Evolutionary conservation across 2,329 filamentous ascomycete species (phyloP).

Genomic region (Pseudocercospora cruenta): DNA sequence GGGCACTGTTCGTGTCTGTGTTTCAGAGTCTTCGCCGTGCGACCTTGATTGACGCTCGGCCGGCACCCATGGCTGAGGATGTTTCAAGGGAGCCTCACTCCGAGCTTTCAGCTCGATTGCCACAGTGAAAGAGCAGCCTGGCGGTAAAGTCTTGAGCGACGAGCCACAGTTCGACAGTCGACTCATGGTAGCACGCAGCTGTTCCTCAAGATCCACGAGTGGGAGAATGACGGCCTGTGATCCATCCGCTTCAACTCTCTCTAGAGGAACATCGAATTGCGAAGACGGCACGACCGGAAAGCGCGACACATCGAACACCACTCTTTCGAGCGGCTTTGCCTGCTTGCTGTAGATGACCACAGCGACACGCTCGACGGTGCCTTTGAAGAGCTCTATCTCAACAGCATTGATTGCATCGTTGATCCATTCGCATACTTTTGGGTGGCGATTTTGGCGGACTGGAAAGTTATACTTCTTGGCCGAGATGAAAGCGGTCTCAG

Average conservation of each 20-base stretch:
- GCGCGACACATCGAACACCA: constrained; percentile 62
- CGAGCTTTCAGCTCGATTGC: constrained; percentile 72
- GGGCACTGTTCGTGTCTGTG: constrained; percentile 53
- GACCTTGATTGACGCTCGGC: constrained; percentile 50
- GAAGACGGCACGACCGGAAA: constrained; percentile 55
- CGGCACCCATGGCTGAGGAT: constrained; percentile 64
- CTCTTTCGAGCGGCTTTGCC: constrained; percentile 61
- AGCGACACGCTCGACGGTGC: constrained; percentile 58
- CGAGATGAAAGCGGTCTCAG: constrained; percentile 73
- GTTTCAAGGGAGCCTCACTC: constrained; percentile 50
- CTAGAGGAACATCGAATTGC: constrained; percentile 58
- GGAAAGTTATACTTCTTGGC: constrained; percentile 81
- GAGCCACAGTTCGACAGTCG: constrained; percentile 65
- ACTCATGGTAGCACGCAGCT: constrained; percentile 69
- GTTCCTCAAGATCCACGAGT: constrained; percentile 66
- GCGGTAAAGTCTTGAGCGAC: constrained; percentile 61
- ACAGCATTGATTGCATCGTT: constrained; percentile 76
- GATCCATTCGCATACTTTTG: constrained; percentile 83
- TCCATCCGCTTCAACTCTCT: constrained; percentile 38
- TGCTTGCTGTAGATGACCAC: constrained; percentile 60
- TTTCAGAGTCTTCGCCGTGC: constrained; percentile 35
- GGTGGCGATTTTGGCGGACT: constrained; percentile 83
- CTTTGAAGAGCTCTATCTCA: constrained; percentile 67
- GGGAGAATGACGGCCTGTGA: constrained; percentile 33
- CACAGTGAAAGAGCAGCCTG: constrained; percentile 73